Conservation (phyloP, 345 rosid genomes). For the Moricandia arvensis region DNA sequence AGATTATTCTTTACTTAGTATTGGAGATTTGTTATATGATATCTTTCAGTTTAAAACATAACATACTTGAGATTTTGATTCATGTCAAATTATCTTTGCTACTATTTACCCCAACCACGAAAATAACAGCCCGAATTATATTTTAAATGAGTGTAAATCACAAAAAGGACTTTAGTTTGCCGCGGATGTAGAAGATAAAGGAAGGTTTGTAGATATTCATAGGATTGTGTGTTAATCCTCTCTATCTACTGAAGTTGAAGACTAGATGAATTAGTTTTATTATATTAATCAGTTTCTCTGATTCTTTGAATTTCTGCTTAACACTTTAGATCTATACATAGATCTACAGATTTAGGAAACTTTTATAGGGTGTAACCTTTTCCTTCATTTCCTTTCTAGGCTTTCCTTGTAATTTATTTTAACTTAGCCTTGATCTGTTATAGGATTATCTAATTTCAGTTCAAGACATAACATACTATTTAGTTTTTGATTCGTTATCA, state of each 20-base stretch:
- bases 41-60: neutral
- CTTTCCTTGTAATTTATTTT: no score
- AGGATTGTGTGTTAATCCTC: neutral
- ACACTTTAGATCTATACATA: constrained; percentile 9
- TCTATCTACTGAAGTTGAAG: neutral
- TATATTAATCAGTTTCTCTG: neutral
- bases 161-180: neutral
- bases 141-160: no score
- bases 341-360: neutral
- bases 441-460: no score
- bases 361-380: neutral
- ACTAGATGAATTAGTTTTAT: neutral
- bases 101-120: no score
- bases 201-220: neutral
- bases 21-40: neutral
- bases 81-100: neutral
- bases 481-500: neutral
- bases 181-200: neutral
- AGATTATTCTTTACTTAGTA: neutral
- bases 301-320: constrained; percentile 16
- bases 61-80: neutral
- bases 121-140: no score
- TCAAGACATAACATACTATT: neutral
- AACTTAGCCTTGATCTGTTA: no score
- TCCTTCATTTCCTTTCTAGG: neutral